A percentile compares a stretch with the other conserved stretches of the same genome.
phyloP scores from a whole-genome alignment of 1,139 yeast species.

The Insectozyma bohioensis region DNA sequence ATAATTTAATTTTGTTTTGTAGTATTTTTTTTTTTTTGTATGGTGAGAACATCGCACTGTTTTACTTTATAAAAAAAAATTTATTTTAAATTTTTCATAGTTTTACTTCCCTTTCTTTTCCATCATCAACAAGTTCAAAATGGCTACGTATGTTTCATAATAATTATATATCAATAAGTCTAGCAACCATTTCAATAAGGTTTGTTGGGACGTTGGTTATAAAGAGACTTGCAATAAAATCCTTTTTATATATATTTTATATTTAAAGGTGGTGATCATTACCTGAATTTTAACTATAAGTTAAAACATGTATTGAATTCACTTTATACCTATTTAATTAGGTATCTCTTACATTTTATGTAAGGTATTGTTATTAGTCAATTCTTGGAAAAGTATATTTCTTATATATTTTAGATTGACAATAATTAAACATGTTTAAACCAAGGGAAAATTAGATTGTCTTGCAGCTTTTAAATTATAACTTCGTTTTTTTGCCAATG shows the following conservation, averaged over 20 bases:
- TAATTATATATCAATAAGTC: conserved; percentile 7
- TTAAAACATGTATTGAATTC: conserved; percentile 10
- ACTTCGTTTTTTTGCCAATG: conserved; percentile 41
- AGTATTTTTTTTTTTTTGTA: conserved; percentile 4
- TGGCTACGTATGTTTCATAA: conserved; percentile 24
- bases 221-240: conserved; percentile 4
- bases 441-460: conserved; percentile 49
- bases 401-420: conserved; percentile 16
- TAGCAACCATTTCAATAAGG: conserved; percentile 8
- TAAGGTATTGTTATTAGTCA: conserved; percentile 26
- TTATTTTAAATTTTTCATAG: conserved; percentile 9
- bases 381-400: conserved; percentile 11
- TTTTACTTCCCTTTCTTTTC: conserved; percentile 7
- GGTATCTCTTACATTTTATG: conserved; percentile 14
- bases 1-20: no score
- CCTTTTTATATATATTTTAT: conserved; percentile 1
- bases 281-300: conserved; percentile 6
- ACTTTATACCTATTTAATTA: conserved; percentile 8
- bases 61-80: conserved; percentile 1
- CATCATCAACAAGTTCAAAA: conserved; percentile 10
- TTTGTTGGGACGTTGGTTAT: conserved; percentile 13
- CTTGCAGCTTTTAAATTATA: conserved; percentile 38
- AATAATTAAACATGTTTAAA: conserved; percentile 22
- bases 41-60: not conserved
- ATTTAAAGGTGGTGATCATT: conserved; percentile 10